A percentile compares a stretch with the other conserved stretches of the same genome.
These are phyloP conservation scores for Ochromonas danica DNA, from an alignment of 108 stramenopile genomes.

Conservation along the genomic window DNA sequence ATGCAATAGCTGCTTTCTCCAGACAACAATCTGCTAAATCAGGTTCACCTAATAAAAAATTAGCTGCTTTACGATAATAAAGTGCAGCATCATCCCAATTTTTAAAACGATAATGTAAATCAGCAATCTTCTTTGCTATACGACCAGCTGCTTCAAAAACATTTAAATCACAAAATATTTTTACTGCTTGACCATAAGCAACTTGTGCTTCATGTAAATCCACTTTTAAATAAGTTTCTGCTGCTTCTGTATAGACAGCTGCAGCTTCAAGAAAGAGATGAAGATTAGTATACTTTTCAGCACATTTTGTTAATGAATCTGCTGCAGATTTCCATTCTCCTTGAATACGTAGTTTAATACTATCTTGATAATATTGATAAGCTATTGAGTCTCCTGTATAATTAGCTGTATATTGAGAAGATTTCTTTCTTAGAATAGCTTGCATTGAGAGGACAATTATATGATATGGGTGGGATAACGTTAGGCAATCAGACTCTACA, in stretches of 20 bases:
- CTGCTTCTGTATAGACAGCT: slow-evolving; percentile 29
- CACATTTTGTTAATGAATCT: slow-evolving; percentile 22
- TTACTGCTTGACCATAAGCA: background rate
- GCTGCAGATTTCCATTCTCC: slow-evolving; percentile 11
- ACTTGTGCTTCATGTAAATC: slow-evolving; percentile 1
- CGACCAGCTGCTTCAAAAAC: slow-evolving; percentile 6
- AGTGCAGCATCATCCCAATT: slow-evolving; percentile 25
- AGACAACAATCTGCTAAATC: slow-evolving; percentile 2
- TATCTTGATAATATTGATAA: background rate
- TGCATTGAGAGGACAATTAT: background rate
- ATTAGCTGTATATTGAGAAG: background rate
- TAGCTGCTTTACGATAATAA: slow-evolving; percentile 20
- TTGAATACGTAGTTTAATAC: background rate
- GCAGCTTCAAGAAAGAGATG: background rate
- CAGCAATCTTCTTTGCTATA: background rate
- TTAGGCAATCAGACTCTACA: too few relatives aligned
- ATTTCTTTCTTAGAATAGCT: background rate
- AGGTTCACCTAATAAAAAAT: slow-evolving; percentile 21
- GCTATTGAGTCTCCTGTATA: background rate
- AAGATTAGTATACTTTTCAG: background rate
- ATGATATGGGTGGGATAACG: too few relatives aligned
- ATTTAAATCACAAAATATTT: slow-evolving; percentile 23
- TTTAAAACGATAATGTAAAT: background rate
- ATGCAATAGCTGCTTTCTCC: slow-evolving; percentile 10
- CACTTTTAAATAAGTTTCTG: slow-evolving; percentile 17